Evolutionary conservation across 208 protist genomes (phyloP), one percentile per base, ranked within the genome.

Genomic region (Trypanosoma grayi): DNA sequence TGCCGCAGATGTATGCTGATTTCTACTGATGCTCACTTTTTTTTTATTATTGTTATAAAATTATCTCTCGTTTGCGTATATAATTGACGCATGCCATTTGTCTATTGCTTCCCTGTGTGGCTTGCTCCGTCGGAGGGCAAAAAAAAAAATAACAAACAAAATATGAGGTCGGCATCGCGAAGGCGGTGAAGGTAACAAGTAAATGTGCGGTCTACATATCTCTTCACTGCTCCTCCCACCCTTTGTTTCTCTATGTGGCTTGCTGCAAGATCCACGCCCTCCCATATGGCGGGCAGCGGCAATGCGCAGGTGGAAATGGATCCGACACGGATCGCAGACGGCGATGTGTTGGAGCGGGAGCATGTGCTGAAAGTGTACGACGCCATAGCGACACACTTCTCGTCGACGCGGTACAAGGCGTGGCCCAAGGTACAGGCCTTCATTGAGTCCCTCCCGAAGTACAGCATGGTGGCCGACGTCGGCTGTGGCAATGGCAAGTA

Each of bases 401-500:
- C 83, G 31, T 54, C 74, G 27, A 94, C 91, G 6, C 84, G 91
- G 9, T 96, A 92, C 79, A 93, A 93, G 63, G 74, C 83, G 16
- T 96, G 91, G 88, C 88, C 91, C 16, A 66, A 70, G n/a, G 79
- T 96, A 6, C 45, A 51, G 7, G 46, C 52, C 10, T 96, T 96
- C 62, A 60, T 95, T 30, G 75, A 85, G 33, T 46, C 65, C 0
- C 66, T 90, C 2, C 83, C 85, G 13, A 66, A 77, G 18, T 81
- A 78, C 71, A 60, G 75, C 16, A 9, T 90, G n/a, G 61, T 94
- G 9, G 83, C 75, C 0, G 91, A 96, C 62, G 71, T 93, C 14
- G 91, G 91, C 28, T 93, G 87, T 56, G 91, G 91, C 22, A 96
- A 96, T 59, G 91, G 91, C 7, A 96, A 94, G 69, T 93, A 93